Percentiles rank a stretch among this genome's conserved stretches.
These are phyloP conservation scores for Pseudogymnoascus sp. DNA, from an alignment of 2,329 filamentous ascomycete species.

Conservation along the genomic window DNA sequence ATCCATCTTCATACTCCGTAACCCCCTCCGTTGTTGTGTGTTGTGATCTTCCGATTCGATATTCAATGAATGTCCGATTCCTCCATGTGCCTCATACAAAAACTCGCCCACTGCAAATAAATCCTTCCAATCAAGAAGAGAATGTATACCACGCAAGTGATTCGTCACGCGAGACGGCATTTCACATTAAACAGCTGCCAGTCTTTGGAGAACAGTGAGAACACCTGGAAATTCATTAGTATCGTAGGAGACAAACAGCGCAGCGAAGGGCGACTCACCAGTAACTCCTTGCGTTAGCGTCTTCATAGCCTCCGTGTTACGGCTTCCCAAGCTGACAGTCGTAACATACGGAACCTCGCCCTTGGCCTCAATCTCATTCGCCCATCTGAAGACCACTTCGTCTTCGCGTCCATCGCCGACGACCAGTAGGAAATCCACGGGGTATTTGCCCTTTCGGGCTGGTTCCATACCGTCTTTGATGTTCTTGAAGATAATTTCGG, in stretches of 20 bases:
- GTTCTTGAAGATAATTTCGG: constrained; percentile 61
- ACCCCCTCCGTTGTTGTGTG: background rate
- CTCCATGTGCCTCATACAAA: background rate
- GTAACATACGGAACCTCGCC: constrained; percentile 59
- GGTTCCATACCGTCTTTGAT: constrained; percentile 35
- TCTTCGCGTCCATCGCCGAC: constrained; percentile 88
- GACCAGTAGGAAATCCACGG: constrained; percentile 79
- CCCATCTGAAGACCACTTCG: constrained; percentile 91
- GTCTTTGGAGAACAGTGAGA: constrained; percentile 43
- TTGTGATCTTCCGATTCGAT: background rate
- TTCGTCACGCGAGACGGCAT: constrained; percentile 3
- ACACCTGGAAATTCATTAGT: constrained; percentile 32
- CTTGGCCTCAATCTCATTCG: constrained; percentile 60
- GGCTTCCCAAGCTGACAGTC: constrained; percentile 77
- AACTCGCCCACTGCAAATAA: background rate
- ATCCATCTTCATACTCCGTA: constrained; percentile 5
- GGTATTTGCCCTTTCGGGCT: constrained; percentile 25
- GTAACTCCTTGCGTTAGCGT: constrained; percentile 88
- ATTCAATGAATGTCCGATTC: background rate
- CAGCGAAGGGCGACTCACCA: constrained; percentile 47
- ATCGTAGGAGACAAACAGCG: background rate
- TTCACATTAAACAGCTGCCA: constrained; percentile 28
- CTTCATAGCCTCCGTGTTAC: constrained; percentile 79
- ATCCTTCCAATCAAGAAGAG: background rate
- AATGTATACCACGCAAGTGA: background rate